Conservation (phyloP, 2,329 filamentous ascomycete genomes). For the Fusarium sarcochroum region DNA sequence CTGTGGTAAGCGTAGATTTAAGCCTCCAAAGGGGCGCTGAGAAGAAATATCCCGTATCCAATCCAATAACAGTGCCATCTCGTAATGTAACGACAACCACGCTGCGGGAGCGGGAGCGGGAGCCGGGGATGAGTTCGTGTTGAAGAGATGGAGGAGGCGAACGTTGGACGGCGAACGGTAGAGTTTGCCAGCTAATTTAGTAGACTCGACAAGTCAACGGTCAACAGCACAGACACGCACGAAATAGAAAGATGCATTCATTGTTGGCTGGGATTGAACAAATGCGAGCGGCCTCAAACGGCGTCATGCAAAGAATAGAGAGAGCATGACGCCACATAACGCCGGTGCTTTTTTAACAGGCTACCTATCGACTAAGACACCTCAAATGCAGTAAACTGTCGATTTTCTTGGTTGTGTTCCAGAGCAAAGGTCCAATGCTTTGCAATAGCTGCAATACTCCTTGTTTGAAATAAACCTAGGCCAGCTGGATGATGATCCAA, state of each 20-base stretch:
- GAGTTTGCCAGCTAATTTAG: slow-evolving; percentile 11
- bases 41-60: slow-evolving; percentile 13
- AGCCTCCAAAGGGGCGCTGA: slow-evolving; percentile 37
- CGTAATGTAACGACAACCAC: slow-evolving; percentile 9
- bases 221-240: not conserved
- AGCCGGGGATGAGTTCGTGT: slow-evolving; percentile 28
- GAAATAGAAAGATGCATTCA: not conserved
- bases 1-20: slow-evolving; percentile 45
- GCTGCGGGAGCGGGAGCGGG: slow-evolving; percentile 32
- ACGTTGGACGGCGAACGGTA: slow-evolving; percentile 40
- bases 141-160: slow-evolving; percentile 28
- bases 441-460: slow-evolving; percentile 17
- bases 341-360: slow-evolving; percentile 4
- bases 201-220: slow-evolving; percentile 1
- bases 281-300: slow-evolving; percentile 37
- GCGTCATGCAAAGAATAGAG: slow-evolving; percentile 40
- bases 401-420: slow-evolving; percentile 10
- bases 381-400: slow-evolving; percentile 17
- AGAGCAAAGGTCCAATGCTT: slow-evolving; percentile 2
- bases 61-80: slow-evolving; percentile 8
- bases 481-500: slow-evolving; percentile 31
- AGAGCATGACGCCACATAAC: slow-evolving; percentile 37
- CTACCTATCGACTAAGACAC: slow-evolving; percentile 8
- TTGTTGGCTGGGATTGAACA: slow-evolving; percentile 19
- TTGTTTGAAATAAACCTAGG: slow-evolving; percentile 33